phyloP scores from a whole-genome alignment of 148 eudicot genomes.

The Rhododendron molle region DNA sequence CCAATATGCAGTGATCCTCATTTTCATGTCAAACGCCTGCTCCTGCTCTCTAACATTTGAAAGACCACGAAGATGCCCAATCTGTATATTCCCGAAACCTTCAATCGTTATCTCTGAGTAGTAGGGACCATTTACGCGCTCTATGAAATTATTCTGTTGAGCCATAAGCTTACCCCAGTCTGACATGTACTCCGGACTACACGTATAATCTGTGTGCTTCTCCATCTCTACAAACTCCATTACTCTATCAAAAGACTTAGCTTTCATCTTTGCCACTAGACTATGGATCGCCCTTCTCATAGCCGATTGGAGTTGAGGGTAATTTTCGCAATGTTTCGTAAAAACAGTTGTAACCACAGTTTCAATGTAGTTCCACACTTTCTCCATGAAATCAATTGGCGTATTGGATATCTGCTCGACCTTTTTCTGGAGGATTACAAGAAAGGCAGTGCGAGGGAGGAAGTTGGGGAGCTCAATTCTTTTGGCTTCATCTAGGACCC shows the following conservation, averaged over 20 bases:
- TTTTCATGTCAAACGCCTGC: too few species aligned
- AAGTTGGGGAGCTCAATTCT: constrained; percentile 56
- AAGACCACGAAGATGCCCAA: too few species aligned
- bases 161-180: constrained; percentile 31
- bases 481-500: constrained; percentile 39
- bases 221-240: constrained; percentile 45
- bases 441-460: constrained; percentile 42
- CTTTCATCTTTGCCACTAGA: constrained; percentile 27
- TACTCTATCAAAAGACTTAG: constrained; percentile 23
- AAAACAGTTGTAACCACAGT: constrained; percentile 27
- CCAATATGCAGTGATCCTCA: too few species aligned
- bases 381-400: constrained; percentile 33
- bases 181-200: constrained; percentile 35
- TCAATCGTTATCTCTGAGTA: constrained; percentile 13
- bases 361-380: constrained; percentile 42
- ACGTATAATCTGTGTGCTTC: constrained; percentile 37
- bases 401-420: constrained; percentile 23
- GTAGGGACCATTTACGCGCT: constrained; percentile 2
- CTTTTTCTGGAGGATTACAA: constrained; percentile 24
- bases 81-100: constrained; percentile 28
- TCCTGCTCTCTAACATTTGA: too few species aligned
- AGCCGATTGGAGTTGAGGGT: constrained; percentile 32
- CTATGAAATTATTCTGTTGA: constrained; percentile 15
- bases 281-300: constrained; percentile 25
- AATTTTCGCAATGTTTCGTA: constrained; percentile 28